These are phyloP conservation scores for Xerocomus subilludens DNA, from an alignment of 1,284 basidiomycete genomes.

Conservation along the genomic window DNA sequence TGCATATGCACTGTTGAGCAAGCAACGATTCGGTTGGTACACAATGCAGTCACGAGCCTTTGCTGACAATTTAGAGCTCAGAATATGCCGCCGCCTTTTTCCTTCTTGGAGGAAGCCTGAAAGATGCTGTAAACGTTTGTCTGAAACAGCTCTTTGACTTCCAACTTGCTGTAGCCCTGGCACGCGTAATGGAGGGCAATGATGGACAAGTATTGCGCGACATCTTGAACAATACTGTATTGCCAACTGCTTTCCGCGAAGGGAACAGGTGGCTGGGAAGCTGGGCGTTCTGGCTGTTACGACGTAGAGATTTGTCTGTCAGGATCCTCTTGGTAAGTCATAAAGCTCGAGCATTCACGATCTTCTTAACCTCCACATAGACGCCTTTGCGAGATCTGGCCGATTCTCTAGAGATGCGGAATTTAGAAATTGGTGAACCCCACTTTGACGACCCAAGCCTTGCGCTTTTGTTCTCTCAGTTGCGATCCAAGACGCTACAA, in stretches of 20 bases:
- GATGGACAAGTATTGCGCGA: slow-evolving; percentile 81
- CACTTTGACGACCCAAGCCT: slow-evolving; percentile 93
- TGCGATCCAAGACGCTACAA: slow-evolving; percentile 90
- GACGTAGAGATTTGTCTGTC: slow-evolving; percentile 86
- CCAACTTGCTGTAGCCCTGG: slow-evolving; percentile 88
- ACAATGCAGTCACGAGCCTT: neutral
- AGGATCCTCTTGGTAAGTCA: slow-evolving; percentile 76
- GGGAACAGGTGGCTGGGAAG: slow-evolving; percentile 97
- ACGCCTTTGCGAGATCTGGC: slow-evolving; percentile 82
- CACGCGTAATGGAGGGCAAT: slow-evolving; percentile 85
- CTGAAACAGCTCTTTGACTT: slow-evolving; percentile 90
- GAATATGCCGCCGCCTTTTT: slow-evolving; percentile 99
- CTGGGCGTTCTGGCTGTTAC: slow-evolving; percentile 95
- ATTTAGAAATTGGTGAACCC: slow-evolving; percentile 80
- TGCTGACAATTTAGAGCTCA: slow-evolving; percentile 50
- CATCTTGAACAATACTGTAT: slow-evolving; percentile 77
- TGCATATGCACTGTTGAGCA: slow-evolving; percentile 91
- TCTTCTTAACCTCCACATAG: slow-evolving; percentile 55
- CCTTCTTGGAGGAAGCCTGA: slow-evolving; percentile 87
- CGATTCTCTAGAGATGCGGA: slow-evolving; percentile 62
- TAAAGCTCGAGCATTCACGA: slow-evolving; percentile 3
- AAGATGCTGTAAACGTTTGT: slow-evolving; percentile 94
- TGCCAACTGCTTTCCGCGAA: slow-evolving; percentile 85
- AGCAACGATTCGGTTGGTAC: slow-evolving; percentile 86
- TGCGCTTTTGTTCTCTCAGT: slow-evolving; percentile 89